These are phyloP conservation scores for Macadamia integrifolia DNA, from an alignment of 164 flowering plant genomes.

Conservation along the genomic window DNA sequence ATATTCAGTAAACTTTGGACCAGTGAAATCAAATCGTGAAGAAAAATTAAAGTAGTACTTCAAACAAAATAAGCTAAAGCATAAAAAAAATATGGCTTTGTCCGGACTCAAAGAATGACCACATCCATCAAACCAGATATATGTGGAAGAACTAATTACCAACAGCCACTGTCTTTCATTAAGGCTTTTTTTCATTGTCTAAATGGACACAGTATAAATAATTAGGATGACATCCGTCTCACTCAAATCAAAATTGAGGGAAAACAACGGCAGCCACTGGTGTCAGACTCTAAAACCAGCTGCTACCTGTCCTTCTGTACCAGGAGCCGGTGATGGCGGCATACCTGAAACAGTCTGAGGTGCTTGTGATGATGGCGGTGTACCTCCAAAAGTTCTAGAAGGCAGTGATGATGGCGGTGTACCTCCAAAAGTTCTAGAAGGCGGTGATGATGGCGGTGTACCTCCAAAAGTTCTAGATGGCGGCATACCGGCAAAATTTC, in stretches of 20 bases:
- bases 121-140: background rate
- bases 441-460: too few relatives aligned
- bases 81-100: background rate
- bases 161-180: background rate
- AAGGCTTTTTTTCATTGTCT: background rate
- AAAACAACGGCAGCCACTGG: background rate
- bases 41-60: background rate
- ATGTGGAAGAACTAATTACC: background rate
- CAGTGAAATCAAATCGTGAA: too few relatives aligned
- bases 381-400: background rate
- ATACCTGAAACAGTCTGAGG: background rate
- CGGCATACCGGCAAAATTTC: background rate
- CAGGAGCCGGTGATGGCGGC: background rate
- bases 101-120: background rate
- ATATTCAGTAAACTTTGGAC: too few relatives aligned
- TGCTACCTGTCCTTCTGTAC: slow-evolving; percentile 14
- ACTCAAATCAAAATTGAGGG: slow-evolving; percentile 7
- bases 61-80: background rate
- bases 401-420: background rate
- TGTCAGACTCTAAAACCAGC: slow-evolving; percentile 1
- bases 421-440: too few relatives aligned
- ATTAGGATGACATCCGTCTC: background rate
- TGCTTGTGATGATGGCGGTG: background rate
- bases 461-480: background rate
- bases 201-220: background rate